Conservation (phyloP, 305 asterid species). For the Fraxinus greggii region DNA sequence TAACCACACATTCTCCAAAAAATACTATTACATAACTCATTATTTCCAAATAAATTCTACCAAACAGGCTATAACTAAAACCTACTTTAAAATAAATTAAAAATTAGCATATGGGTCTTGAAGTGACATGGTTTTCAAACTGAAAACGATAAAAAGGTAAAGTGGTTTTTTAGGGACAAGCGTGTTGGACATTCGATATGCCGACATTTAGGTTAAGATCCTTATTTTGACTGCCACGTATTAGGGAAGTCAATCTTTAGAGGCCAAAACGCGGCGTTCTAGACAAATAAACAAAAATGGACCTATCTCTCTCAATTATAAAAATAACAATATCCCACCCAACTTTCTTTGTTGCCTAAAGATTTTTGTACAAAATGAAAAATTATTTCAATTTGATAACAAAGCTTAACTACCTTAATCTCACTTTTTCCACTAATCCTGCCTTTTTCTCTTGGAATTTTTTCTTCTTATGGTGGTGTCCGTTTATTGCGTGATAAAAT, state of each 20-base stretch:
- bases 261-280: slow-evolving; percentile 57
- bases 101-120: not conserved
- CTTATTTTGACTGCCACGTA: slow-evolving; percentile 47
- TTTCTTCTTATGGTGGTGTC: not conserved
- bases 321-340: slow-evolving; percentile 3
- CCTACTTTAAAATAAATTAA: not conserved
- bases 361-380: not conserved
- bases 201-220: slow-evolving; percentile 38
- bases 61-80: too few species aligned
- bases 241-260: slow-evolving; percentile 26
- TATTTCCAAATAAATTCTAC: too few species aligned
- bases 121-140: not conserved
- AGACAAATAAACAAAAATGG: slow-evolving; percentile 35
- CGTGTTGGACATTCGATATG: slow-evolving; percentile 69
- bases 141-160: slow-evolving; percentile 24
- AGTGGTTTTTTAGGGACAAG: slow-evolving; percentile 31
- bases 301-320: slow-evolving; percentile 41
- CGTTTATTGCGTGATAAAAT: not conserved
- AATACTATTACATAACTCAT: too few species aligned
- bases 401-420: slow-evolving; percentile 31
- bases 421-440: slow-evolving; percentile 21
- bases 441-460: not conserved
- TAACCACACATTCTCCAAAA: too few species aligned
- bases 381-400: not conserved
- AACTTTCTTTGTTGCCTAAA: slow-evolving; percentile 14